phyloP scores from a whole-genome alignment of 805 yeast genomes.

The Ogataea pini region DNA sequence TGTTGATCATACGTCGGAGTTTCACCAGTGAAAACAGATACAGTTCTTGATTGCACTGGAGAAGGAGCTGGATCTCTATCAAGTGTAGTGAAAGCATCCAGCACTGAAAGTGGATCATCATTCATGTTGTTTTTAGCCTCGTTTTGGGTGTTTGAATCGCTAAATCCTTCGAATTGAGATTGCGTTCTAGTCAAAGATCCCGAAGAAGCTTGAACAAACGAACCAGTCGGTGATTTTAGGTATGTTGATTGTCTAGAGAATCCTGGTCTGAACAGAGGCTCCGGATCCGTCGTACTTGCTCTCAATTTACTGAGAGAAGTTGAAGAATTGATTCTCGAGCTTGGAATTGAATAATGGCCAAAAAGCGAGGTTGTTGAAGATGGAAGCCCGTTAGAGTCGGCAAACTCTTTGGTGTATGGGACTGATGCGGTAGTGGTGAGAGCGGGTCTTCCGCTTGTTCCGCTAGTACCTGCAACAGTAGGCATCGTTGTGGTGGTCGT shows the following conservation, averaged over 20 bases:
- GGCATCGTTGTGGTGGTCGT: not conserved
- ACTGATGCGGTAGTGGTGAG: not conserved
- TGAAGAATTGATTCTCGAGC: conserved; percentile 14
- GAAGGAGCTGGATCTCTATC: conserved; percentile 4
- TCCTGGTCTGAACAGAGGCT: not conserved
- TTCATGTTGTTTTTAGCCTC: not conserved
- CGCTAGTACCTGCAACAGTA: not conserved
- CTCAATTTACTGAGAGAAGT: conserved; percentile 14
- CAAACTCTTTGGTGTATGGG: conserved; percentile 5
- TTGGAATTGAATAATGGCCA: conserved; percentile 12
- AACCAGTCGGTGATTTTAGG: not conserved
- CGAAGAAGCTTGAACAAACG: not conserved
- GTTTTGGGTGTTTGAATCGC: not conserved
- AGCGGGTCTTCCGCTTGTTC: not conserved
- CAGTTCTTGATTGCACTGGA: not conserved
- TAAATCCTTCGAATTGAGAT: not conserved
- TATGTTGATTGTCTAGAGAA: conserved; percentile 3
- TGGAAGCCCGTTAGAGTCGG: conserved; percentile 16
- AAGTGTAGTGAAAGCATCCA: conserved; percentile 19
- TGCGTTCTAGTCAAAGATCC: not conserved
- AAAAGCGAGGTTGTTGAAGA: conserved; percentile 22
- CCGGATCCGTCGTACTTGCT: not conserved
- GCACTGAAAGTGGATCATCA: conserved; percentile 20
- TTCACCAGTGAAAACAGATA: not conserved
- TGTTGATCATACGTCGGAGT: not conserved